phyloP scores from a whole-genome alignment of 2,329 filamentous ascomycete species.

The Ophiostoma ulmi region DNA sequence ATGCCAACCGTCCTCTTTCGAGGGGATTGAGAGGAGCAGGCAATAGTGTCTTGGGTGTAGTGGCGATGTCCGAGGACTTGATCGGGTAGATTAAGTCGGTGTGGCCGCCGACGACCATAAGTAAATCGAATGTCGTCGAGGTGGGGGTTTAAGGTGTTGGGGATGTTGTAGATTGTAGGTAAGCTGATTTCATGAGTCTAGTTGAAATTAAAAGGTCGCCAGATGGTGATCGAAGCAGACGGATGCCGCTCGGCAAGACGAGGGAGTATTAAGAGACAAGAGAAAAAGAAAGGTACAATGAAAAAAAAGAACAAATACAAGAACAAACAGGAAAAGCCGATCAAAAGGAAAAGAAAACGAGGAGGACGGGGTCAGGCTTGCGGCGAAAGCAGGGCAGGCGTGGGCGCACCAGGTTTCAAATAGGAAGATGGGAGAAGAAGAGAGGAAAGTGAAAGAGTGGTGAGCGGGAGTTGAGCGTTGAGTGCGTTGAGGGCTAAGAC shows the following conservation, averaged over 20 bases:
- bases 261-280: neutral
- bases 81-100: neutral
- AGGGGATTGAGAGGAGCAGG: neutral
- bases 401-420: conserved; percentile 28
- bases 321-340: neutral
- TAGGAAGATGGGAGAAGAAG: conserved; percentile 20
- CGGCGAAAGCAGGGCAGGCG: conserved; percentile 20
- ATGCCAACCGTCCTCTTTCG: conserved; percentile 6
- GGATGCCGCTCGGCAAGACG: neutral
- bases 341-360: conserved; percentile 13
- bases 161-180: neutral
- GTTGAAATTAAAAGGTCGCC: neutral
- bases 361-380: conserved; percentile 12
- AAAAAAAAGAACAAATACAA: neutral
- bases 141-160: neutral
- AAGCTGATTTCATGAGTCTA: neutral
- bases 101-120: neutral
- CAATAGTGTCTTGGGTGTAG: neutral
- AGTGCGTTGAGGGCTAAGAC: neutral
- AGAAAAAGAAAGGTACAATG: neutral
- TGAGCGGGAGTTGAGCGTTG: neutral
- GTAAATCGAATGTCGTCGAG: neutral
- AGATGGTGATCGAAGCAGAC: neutral
- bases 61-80: neutral
- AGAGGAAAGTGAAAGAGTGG: neutral